Evolutionary conservation across 495 filamentous ascomycete genomes (phyloP), one percentile per base, ranked within the genome.

Genomic region (Trichoderma asperelloides): DNA sequence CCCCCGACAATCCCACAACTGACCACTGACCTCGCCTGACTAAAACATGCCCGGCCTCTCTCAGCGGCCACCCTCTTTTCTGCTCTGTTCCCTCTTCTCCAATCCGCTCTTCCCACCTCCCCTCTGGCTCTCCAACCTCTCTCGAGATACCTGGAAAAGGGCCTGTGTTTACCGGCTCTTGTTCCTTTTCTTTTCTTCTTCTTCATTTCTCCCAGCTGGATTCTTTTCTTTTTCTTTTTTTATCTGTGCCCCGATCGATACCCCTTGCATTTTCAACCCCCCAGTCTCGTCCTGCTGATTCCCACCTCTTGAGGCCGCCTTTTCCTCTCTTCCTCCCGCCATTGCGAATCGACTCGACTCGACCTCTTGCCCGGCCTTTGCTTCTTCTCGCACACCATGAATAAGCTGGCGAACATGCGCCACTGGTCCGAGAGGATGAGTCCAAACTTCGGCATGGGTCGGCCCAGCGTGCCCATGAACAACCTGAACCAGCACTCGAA

Each of bases 381-480:
- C 18, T 51, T 7, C 66, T 69, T 69, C 63, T 68, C 62, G 70
- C 71, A 69, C 74, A 86, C 67, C 74, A 96, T 97, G 93, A 93
- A 96, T 84, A 96, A 94, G 81, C 88, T 97, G 74, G 87, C 89
- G 78, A 93, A 91, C 80, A 92, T 96, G 84, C 90, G 93, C 82
- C 91, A 96, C 87, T 93, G 92, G 84, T 91, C 89, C 84, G 91
- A 96, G 81, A 87, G 91, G 83, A 94, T 95, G 86, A 91, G 89
- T 70, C 89, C 91, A 67, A 85, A 80, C 74, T 91, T 91, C 74
- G 86, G 86, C 81, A 91, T 91, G 85, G 89, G 87, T 68, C 87
- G 81, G 71, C 75, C 88, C 73, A 87, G 88, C 72, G 86, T 88
- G 80, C 89, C 91, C 71, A 88, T 93, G 85, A 79, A 81, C 66